phyloP scores from a whole-genome alignment of 139 green algal genomes.

The Haematococcus sp. region DNA sequence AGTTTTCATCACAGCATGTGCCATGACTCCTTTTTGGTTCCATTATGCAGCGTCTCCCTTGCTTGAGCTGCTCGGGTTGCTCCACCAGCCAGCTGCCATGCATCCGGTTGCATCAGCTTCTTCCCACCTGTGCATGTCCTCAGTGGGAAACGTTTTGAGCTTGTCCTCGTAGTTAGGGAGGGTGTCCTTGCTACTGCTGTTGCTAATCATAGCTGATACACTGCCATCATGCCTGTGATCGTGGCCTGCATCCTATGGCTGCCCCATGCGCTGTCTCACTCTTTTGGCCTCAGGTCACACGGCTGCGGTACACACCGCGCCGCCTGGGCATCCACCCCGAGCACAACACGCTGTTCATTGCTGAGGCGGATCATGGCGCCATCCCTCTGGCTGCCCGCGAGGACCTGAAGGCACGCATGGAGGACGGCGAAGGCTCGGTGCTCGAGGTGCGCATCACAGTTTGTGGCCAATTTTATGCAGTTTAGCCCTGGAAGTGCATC shows the following conservation, averaged over 20 bases:
- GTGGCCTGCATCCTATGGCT: neutral
- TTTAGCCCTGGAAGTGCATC: too few relatives aligned
- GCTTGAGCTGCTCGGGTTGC: too few relatives aligned
- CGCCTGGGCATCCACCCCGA: conserved; percentile 82
- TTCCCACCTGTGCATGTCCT: too few relatives aligned
- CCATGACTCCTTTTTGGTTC: too few relatives aligned
- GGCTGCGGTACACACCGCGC: conserved; percentile 94
- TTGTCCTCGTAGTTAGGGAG: too few relatives aligned
- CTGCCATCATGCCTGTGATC: neutral
- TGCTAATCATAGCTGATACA: too few relatives aligned
- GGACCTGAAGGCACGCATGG: conserved; percentile 40
- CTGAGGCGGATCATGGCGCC: conserved; percentile 78
- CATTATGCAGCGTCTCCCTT: too few relatives aligned
- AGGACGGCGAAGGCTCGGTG: neutral
- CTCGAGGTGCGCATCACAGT: neutral
- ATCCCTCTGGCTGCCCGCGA: conserved; percentile 61
- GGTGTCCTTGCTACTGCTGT: too few relatives aligned
- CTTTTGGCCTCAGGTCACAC: conserved; percentile 29
- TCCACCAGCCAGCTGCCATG: too few relatives aligned
- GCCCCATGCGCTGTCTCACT: neutral
- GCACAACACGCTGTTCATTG: conserved; percentile 53
- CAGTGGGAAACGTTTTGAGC: too few relatives aligned
- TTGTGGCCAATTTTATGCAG: neutral
- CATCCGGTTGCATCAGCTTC: too few relatives aligned
- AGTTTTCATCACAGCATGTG: neutral